phyloP scores from a whole-genome alignment of 176 grass and related monocot species.

The Microstegium vimineum region DNA sequence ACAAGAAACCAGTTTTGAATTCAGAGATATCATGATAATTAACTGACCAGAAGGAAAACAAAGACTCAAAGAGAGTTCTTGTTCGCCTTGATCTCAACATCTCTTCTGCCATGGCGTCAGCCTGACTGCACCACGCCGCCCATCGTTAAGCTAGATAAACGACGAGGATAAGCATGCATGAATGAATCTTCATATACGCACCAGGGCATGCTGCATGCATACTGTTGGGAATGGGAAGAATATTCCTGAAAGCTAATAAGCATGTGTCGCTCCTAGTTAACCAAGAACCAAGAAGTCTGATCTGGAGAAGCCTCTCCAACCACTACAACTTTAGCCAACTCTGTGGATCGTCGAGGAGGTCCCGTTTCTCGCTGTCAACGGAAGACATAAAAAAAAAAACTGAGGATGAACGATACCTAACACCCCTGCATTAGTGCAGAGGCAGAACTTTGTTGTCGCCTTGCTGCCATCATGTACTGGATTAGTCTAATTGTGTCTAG shows the following conservation, averaged over 20 bases:
- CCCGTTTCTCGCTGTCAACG: neutral
- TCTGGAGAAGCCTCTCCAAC: neutral
- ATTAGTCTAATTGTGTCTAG: neutral
- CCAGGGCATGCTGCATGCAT: neutral
- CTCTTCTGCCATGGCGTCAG: neutral
- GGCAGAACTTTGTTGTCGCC: neutral
- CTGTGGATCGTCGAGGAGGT: too few species aligned
- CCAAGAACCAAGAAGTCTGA: neutral
- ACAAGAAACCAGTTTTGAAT: neutral
- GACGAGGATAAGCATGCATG: neutral
- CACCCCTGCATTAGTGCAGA: neutral
- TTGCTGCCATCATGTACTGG: neutral
- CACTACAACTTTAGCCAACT: neutral
- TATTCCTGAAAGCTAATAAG: neutral
- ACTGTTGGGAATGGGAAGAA: neutral
- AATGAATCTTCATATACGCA: neutral
- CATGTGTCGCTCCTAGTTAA: neutral
- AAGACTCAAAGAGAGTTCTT: too few species aligned
- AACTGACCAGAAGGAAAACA: neutral
- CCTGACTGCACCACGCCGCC: neutral
- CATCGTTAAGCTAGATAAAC: neutral
- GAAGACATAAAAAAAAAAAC: neutral
- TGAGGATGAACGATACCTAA: neutral
- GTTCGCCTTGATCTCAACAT: neutral
- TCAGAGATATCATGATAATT: neutral